phyloP scores from a whole-genome alignment of 768 basidiomycete genomes.

The Wakefieldia striispora region DNA sequence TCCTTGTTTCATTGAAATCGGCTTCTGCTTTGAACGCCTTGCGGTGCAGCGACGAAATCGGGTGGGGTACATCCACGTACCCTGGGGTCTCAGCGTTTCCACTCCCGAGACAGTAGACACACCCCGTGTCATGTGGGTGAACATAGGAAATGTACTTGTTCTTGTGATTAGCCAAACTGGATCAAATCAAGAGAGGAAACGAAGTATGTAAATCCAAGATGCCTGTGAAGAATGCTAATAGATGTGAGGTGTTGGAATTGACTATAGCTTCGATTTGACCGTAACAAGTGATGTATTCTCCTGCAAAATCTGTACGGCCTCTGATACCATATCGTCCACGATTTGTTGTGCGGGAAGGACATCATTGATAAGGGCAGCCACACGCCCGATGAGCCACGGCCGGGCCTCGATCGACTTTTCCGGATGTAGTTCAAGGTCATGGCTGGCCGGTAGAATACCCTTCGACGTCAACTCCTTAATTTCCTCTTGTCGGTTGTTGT shows the following conservation, averaged over 20 bases:
- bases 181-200: too few relatives aligned
- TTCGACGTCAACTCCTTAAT: slow-evolving; percentile 79
- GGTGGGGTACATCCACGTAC: too few relatives aligned
- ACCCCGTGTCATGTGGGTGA: too few relatives aligned
- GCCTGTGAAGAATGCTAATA: neutral
- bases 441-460: slow-evolving; percentile 75
- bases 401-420: slow-evolving; percentile 69
- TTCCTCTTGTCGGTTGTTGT: slow-evolving; percentile 73
- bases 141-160: too few relatives aligned
- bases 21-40: too few relatives aligned
- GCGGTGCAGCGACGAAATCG: too few relatives aligned
- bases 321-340: slow-evolving; percentile 73
- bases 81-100: too few relatives aligned
- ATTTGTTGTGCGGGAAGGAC: slow-evolving; percentile 81
- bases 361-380: slow-evolving; percentile 71
- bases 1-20: too few relatives aligned
- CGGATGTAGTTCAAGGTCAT: slow-evolving; percentile 76
- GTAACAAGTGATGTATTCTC: slow-evolving; percentile 38
- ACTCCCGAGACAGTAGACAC: too few relatives aligned
- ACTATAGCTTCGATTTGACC: slow-evolving; percentile 51
- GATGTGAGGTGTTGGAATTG: neutral
- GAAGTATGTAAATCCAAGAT: too few relatives aligned
- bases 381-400: slow-evolving; percentile 83
- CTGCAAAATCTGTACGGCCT: slow-evolving; percentile 49
- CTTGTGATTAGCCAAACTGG: too few relatives aligned